Evolutionary conservation across 441 rosid genomes (phyloP).

Genomic region (Populus hybrid): DNA sequence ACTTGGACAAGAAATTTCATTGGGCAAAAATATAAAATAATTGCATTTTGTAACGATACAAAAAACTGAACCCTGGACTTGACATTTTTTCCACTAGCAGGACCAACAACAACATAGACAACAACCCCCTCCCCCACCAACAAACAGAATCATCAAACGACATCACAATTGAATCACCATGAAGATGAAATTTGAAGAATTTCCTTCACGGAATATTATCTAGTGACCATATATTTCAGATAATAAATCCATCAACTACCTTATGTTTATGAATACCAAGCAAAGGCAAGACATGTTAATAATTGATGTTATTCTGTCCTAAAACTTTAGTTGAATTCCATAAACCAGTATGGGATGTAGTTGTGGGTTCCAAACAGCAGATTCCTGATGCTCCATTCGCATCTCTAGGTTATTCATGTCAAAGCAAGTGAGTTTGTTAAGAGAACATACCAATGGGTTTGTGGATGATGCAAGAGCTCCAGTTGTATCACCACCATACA

Average conservation of each 20-base stretch:
- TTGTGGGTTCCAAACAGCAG: neutral
- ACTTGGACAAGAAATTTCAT: neutral
- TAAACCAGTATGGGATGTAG: constrained; percentile 39
- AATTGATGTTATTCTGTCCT: neutral
- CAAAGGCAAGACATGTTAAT: neutral
- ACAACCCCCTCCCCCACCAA: too few relatives aligned
- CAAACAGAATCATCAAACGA: too few relatives aligned
- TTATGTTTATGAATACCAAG: neutral
- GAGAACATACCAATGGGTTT: constrained; percentile 50
- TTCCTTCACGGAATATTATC: too few relatives aligned
- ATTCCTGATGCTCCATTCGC: too few relatives aligned
- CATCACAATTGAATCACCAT: too few relatives aligned
- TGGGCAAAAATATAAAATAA: neutral
- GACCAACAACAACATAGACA: too few relatives aligned
- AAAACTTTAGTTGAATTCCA: neutral
- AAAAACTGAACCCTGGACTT: too few relatives aligned
- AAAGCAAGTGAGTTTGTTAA: too few relatives aligned
- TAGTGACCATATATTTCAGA: too few relatives aligned
- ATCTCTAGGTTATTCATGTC: too few relatives aligned
- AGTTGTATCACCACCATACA: constrained; percentile 47
- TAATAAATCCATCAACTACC: neutral
- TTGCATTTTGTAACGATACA: neutral
- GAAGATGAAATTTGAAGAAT: too few relatives aligned
- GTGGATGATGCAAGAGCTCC: constrained; percentile 56
- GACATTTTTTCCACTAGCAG: too few relatives aligned